Evolutionary conservation across 2,329 filamentous ascomycete species (phyloP).

Genomic region (Triangularia verruculosa): DNA sequence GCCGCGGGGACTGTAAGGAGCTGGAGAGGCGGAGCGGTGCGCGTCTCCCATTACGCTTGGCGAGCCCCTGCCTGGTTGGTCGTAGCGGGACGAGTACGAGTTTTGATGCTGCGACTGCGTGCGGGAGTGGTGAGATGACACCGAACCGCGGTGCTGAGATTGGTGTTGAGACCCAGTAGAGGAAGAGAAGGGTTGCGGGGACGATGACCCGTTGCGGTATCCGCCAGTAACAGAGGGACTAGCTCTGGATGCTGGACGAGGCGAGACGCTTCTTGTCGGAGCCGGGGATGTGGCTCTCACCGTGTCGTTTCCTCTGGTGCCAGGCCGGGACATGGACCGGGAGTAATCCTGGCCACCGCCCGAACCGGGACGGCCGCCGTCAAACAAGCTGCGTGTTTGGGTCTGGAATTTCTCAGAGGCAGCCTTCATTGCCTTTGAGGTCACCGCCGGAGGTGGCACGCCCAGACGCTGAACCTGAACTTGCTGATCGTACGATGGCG

Average conservation of each 20-base stretch:
- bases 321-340: conserved; percentile 43
- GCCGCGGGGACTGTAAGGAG: conserved; percentile 41
- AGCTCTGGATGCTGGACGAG: conserved; percentile 54
- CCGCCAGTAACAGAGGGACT: conserved; percentile 41
- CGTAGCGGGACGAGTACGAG: not conserved
- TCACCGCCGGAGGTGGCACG: conserved; percentile 87
- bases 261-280: conserved; percentile 61
- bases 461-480: conserved; percentile 75
- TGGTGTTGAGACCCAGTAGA: not conserved
- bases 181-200: conserved; percentile 58
- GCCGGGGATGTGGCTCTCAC: conserved; percentile 62
- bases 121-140: not conserved
- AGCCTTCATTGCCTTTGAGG: conserved; percentile 92
- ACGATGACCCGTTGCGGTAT: conserved; percentile 30
- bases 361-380: conserved; percentile 37
- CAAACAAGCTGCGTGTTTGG: conserved; percentile 78
- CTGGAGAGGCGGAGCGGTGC: conserved; percentile 12
- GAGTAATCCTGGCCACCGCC: conserved; percentile 24
- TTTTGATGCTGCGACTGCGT: not conserved
- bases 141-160: not conserved
- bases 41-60: not conserved
- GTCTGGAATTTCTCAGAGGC: conserved; percentile 84
- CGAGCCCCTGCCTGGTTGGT: not conserved
- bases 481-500: conserved; percentile 79
- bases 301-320: conserved; percentile 59